A percentile compares a stretch with the other conserved stretches of the same genome.
phyloP scores from a whole-genome alignment of 352 stramenopile genomes.

The Pythium monospermum region DNA sequence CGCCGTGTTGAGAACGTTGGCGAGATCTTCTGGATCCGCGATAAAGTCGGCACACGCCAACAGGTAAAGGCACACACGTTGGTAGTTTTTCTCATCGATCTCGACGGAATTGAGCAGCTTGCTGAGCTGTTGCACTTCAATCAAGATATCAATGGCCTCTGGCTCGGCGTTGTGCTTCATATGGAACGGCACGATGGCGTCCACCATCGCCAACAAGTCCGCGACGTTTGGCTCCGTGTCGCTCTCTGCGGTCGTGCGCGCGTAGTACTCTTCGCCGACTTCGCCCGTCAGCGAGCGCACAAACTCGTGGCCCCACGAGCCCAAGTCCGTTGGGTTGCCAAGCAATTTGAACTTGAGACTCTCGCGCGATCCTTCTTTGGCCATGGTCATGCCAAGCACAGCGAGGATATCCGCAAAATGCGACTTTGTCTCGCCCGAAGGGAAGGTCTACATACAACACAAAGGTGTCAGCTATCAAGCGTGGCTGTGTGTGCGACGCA shows the following conservation, averaged over 20 bases:
- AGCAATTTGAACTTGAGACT: slow-evolving; percentile 89
- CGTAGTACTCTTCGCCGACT: slow-evolving; percentile 93
- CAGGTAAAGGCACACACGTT: slow-evolving; percentile 98
- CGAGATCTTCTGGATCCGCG: slow-evolving; percentile 96
- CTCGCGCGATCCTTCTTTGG: slow-evolving; percentile 88
- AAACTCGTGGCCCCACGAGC: slow-evolving; percentile 98
- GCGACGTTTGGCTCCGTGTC: slow-evolving; percentile 62
- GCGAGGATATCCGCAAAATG: slow-evolving; percentile 86
- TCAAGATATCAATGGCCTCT: slow-evolving; percentile 98
- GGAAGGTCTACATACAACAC: slow-evolving; percentile 22
- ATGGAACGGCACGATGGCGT: slow-evolving; percentile 99
- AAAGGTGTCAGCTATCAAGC: background rate
- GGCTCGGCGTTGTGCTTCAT: slow-evolving; percentile 99
- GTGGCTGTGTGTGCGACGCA: background rate
- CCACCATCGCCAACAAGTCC: slow-evolving; percentile 95
- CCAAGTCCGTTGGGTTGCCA: slow-evolving; percentile 89
- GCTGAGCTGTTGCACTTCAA: slow-evolving; percentile 96
- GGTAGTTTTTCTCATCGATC: slow-evolving; percentile 99
- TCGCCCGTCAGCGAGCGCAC: slow-evolving; percentile 96
- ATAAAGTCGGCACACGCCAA: slow-evolving; percentile 98
- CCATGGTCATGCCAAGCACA: slow-evolving; percentile 99
- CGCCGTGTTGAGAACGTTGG: slow-evolving; percentile 88
- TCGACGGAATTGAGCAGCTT: slow-evolving; percentile 91
- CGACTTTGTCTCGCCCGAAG: slow-evolving; percentile 60
- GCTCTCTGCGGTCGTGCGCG: slow-evolving; percentile 51